These are phyloP conservation scores for Cucurbita maxima DNA, from an alignment of 306 rosid species.

Conservation along the genomic window DNA sequence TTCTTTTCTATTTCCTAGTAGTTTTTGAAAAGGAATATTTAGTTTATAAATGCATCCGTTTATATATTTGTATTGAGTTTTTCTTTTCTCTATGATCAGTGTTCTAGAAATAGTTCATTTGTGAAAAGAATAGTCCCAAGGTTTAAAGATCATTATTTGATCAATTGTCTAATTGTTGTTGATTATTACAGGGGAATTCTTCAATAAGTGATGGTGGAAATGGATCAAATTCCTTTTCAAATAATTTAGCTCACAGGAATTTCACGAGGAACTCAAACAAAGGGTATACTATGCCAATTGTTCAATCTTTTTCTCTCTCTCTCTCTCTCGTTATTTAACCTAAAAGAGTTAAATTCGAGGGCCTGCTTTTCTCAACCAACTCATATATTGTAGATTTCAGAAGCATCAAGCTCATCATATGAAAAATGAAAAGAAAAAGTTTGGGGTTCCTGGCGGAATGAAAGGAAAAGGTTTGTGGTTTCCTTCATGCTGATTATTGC, in stretches of 20 bases:
- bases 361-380: constrained; percentile 6
- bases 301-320: background rate
- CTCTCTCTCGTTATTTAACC: background rate
- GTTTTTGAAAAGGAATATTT: background rate
- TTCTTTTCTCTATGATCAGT: background rate
- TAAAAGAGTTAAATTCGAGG: background rate
- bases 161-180: background rate
- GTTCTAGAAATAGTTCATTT: background rate
- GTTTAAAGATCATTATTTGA: constrained; percentile 1
- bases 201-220: constrained; percentile 17
- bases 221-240: constrained; percentile 34
- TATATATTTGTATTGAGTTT: background rate
- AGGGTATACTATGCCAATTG: constrained; percentile 38
- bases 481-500: constrained; percentile 2
- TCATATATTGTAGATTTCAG: constrained; percentile 41
- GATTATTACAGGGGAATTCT: constrained; percentile 37
- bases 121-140: background rate
- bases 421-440: constrained; percentile 35
- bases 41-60: background rate
- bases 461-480: constrained; percentile 49
- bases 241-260: constrained; percentile 30
- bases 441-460: constrained; percentile 20
- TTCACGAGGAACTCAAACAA: constrained; percentile 34
- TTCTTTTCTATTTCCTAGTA: background rate
- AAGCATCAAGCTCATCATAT: constrained; percentile 40